phyloP scores from a whole-genome alignment of 371 early-diverging fungal genomes.

The Mucor plumbeus region DNA sequence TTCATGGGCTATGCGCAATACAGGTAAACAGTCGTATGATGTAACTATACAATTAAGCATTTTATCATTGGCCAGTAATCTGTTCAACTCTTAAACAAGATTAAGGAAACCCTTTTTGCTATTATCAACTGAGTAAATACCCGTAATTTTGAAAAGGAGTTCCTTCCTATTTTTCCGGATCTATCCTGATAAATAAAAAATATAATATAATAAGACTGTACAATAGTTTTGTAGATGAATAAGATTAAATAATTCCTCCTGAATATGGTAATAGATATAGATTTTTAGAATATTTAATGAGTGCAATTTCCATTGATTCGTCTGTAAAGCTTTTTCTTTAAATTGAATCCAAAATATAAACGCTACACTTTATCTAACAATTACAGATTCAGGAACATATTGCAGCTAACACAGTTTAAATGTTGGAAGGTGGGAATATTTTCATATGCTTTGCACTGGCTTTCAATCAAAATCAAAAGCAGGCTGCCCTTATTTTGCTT shows the following conservation, averaged over 20 bases:
- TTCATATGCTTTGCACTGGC: slow-evolving; percentile 12
- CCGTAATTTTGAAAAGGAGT: not conserved
- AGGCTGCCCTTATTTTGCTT: not conserved
- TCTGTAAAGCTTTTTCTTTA: not conserved
- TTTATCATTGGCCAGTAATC: not conserved
- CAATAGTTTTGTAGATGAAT: not conserved
- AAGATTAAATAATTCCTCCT: not conserved
- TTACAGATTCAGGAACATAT: slow-evolving; percentile 1
- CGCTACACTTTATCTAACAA: not conserved
- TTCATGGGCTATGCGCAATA: not conserved
- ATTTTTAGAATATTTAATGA: not conserved
- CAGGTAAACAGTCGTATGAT: no score
- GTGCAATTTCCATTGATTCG: not conserved
- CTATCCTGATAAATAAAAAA: not conserved
- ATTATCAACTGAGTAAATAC: not conserved
- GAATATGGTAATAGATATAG: not conserved
- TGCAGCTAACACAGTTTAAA: not conserved
- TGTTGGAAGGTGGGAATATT: slow-evolving; percentile 11
- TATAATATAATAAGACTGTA: no score
- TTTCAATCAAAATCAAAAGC: not conserved
- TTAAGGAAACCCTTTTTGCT: not conserved
- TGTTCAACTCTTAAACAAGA: slow-evolving; percentile 1
- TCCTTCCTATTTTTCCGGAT: slow-evolving; percentile 1
- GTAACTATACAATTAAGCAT: no score
- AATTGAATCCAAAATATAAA: not conserved